These are phyloP conservation scores for Boletus vermiculosoides DNA, from an alignment of 768 basidiomycete species.

Conservation along the genomic window DNA sequence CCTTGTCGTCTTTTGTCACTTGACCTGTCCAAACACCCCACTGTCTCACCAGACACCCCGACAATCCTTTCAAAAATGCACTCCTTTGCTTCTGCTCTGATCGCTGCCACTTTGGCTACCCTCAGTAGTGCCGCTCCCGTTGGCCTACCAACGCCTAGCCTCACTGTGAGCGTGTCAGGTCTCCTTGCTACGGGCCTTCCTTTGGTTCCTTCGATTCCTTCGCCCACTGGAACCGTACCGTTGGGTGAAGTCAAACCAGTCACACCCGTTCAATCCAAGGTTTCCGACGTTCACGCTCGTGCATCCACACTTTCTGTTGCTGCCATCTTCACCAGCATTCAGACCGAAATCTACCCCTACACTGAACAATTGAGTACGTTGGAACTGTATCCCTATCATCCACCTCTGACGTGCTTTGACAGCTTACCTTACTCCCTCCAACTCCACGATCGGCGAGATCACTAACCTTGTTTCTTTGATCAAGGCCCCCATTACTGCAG, in stretches of 20 bases:
- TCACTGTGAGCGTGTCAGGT: background rate
- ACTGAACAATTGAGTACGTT: slow-evolving; percentile 30
- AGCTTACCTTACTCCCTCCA: slow-evolving; percentile 27
- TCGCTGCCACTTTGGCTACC: slow-evolving; percentile 31
- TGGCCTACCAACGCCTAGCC: background rate
- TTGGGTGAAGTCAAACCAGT: background rate
- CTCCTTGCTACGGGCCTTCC: background rate
- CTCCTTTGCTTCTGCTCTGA: slow-evolving; percentile 31
- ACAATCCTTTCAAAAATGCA: slow-evolving; percentile 39
- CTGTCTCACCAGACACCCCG: slow-evolving; percentile 19
- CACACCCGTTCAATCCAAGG: background rate
- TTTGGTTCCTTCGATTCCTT: background rate
- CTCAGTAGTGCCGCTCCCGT: slow-evolving; percentile 27
- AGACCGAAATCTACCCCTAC: slow-evolving; percentile 14
- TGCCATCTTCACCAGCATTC: slow-evolving; percentile 26
- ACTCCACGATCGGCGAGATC: slow-evolving; percentile 25
- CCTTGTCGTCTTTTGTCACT: slow-evolving; percentile 15
- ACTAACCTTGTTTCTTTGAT: slow-evolving; percentile 23
- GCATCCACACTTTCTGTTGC: slow-evolving; percentile 19
- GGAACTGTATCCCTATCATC: background rate
- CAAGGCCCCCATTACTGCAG: slow-evolving; percentile 21
- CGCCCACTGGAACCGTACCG: background rate
- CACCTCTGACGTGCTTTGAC: background rate
- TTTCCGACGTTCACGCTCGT: background rate
- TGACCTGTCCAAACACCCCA: background rate